A percentile compares a stretch with the other conserved stretches of the same genome.
Conservation (phyloP, 1,139 yeast genomes). For the Saccharomyces hybrid region DNA sequence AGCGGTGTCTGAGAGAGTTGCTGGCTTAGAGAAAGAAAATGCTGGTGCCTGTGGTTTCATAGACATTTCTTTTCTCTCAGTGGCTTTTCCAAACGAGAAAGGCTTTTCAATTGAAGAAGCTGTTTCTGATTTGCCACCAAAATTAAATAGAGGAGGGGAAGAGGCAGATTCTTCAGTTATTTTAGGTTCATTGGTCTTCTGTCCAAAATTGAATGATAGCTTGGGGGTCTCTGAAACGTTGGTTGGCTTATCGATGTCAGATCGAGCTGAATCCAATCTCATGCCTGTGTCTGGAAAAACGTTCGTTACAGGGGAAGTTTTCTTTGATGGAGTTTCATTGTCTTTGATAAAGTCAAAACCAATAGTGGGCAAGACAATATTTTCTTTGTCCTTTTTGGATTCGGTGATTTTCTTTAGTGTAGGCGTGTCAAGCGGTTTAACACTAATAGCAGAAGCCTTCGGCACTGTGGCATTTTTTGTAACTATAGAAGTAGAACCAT, state of each 20-base stretch:
- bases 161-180: neutral
- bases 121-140: neutral
- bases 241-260: neutral
- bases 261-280: neutral
- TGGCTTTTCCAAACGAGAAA: neutral
- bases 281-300: neutral
- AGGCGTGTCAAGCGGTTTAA: neutral
- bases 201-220: neutral
- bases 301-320: conserved; percentile 1
- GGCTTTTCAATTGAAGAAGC: neutral
- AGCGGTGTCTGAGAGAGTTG: neutral
- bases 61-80: neutral
- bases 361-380: conserved; percentile 20
- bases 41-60: neutral
- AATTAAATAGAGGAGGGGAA: neutral
- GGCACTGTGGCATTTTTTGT: neutral
- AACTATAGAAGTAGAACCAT: conserved; percentile 5
- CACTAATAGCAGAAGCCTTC: neutral
- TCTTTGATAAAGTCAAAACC: conserved; percentile 27
- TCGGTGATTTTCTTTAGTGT: neutral
- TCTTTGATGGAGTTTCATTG: conserved; percentile 17
- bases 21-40: neutral
- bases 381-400: conserved; percentile 5
- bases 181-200: neutral
- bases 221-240: neutral